Evolutionary conservation across 2,329 filamentous ascomycete species (phyloP), one percentile per base, ranked within the genome.

Genomic region (Aulographum hederae): DNA sequence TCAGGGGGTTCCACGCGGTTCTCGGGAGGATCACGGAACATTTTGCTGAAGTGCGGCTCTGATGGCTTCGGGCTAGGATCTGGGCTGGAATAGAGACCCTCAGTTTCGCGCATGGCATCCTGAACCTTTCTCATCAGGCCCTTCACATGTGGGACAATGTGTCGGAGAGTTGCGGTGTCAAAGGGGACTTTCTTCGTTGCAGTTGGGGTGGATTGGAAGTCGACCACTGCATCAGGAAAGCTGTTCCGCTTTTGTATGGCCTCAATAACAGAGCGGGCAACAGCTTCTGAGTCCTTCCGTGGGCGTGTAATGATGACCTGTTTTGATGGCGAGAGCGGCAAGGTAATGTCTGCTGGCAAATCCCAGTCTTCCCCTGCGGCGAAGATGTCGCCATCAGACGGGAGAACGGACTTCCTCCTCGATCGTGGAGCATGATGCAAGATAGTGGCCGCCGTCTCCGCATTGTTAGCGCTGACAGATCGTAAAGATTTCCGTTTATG

Each of bases 201-300:
- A 8, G 21, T 25, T 25, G 21, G 8, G 21, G 21, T 25, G 8
- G n/a, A 8, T 25, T 25, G 8, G 21, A 25, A 25, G 21, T 25
- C 21, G n/a, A n/a, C n/a, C n/a, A n/a, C n/a, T n/a, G n/a, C n/a
- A n/a, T n/a, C n/a, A n/a, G n/a, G n/a, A n/a, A n/a, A n/a, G 32
- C 48, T 54, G 35, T 53, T 58, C 41, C 58, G 56, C 37, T 63
- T 54, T 41, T 70, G 67, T 31, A 74, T 57, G 19, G 67, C 61
- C 47, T 72, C 68, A 23, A 74, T 67, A 11, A 74, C 68, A 6
- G 64, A 68, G 35, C 65, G 63, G n/a, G 68, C 67, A 39, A 72
- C 67, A 12, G 63, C 58, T 39, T 70, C 61, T 4, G 65, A 63
- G 38, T 69, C 61, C 34, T 65, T 69, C 4, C 63, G 57, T 19